Evolutionary conservation across 2,329 filamentous ascomycete genomes (phyloP).

Genomic region (Phialemoniopsis sp.): DNA sequence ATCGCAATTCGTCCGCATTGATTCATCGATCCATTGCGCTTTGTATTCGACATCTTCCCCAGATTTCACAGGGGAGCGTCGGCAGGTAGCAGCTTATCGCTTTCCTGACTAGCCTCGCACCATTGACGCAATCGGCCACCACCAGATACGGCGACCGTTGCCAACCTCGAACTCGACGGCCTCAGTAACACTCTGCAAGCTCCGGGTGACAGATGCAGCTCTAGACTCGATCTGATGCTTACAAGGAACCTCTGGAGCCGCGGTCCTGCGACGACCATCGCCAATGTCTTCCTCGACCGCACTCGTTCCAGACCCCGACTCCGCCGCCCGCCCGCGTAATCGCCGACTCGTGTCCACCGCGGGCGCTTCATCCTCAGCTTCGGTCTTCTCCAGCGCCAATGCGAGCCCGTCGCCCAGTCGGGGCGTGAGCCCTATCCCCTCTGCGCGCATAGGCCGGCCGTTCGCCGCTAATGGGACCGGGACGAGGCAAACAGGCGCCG

Average conservation of each 20-base stretch:
- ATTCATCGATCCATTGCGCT: no score
- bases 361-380: constrained; percentile 19
- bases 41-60: no score
- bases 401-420: constrained; percentile 27
- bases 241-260: constrained; percentile 13
- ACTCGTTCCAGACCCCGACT: constrained; percentile 34
- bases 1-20: no score
- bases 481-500: constrained; percentile 16
- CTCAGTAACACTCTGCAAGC: no score
- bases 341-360: constrained; percentile 33
- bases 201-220: no score
- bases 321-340: constrained; percentile 44
- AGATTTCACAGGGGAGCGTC: no score
- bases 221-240: constrained; percentile 15
- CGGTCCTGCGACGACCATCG: constrained; percentile 17
- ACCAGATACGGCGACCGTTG: no score
- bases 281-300: constrained; percentile 41
- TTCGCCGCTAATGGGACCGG: constrained; percentile 5
- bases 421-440: constrained; percentile 43
- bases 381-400: constrained; percentile 16
- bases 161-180: no score
- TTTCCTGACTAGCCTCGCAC: no score
- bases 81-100: no score
- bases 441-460: constrained; percentile 25
- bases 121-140: no score